A percentile compares a stretch with the other conserved stretches of the same genome.
phyloP scores from a whole-genome alignment of 2,329 filamentous ascomycete species.

The Xylaria digitata region DNA sequence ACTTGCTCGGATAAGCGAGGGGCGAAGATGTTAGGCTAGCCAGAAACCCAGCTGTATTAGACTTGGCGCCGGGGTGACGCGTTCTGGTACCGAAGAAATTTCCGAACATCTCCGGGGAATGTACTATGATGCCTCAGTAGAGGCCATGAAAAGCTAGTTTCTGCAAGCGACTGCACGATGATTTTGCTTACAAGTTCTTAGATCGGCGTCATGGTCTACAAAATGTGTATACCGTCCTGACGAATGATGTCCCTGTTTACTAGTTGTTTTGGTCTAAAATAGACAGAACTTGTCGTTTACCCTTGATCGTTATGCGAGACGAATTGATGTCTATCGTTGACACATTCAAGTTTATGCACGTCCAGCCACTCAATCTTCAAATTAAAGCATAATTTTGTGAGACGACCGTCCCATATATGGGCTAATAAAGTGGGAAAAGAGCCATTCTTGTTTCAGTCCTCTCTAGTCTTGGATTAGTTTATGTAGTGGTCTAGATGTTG shows the following conservation, averaged over 20 bases:
- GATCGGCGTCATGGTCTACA: slow-evolving; percentile 58
- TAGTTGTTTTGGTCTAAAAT: slow-evolving; percentile 24
- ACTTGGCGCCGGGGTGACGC: neutral
- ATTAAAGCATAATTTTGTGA: neutral
- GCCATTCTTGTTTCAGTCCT: slow-evolving; percentile 17
- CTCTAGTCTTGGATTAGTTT: neutral
- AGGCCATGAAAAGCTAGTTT: slow-evolving; percentile 40
- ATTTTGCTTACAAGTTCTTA: slow-evolving; percentile 52
- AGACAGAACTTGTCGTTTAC: slow-evolving; percentile 18
- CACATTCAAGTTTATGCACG: neutral
- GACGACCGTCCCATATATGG: neutral
- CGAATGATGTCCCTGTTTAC: slow-evolving; percentile 23
- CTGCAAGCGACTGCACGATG: slow-evolving; percentile 39
- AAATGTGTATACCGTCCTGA: slow-evolving; percentile 49
- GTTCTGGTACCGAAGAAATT: slow-evolving; percentile 25
- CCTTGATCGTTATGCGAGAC: slow-evolving; percentile 4
- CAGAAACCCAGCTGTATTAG: neutral
- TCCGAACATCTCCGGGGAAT: slow-evolving; percentile 20
- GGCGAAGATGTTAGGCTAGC: neutral
- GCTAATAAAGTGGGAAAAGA: neutral
- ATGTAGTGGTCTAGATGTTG: slow-evolving; percentile 31
- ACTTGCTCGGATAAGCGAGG: slow-evolving; percentile 47
- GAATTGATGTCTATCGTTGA: slow-evolving; percentile 4
- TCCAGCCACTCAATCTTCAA: neutral
- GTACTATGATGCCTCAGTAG: slow-evolving; percentile 38